Percentiles rank a stretch among this genome's conserved stretches.
phyloP scores from a whole-genome alignment of 2,329 filamentous ascomycete genomes.

The Talaromyces albobiverticillius region DNA sequence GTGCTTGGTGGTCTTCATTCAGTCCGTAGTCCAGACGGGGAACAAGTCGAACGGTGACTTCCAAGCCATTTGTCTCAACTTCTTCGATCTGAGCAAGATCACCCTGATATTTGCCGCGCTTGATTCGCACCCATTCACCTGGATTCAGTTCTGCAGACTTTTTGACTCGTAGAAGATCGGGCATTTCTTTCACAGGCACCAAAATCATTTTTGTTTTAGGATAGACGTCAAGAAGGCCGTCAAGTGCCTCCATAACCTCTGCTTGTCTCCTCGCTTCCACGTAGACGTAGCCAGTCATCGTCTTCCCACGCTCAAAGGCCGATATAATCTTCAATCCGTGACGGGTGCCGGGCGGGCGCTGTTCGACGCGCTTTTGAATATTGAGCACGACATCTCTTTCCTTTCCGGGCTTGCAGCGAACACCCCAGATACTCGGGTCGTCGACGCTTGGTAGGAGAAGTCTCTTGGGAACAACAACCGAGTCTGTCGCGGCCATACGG shows the following conservation, averaged over 20 bases:
- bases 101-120: constrained; percentile 75
- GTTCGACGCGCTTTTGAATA: constrained; percentile 84
- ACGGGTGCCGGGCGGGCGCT: constrained; percentile 68
- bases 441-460: constrained; percentile 88
- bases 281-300: constrained; percentile 94
- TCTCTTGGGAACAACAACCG: constrained; percentile 76
- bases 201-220: constrained; percentile 81
- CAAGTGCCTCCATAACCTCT: constrained; percentile 77
- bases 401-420: constrained; percentile 91
- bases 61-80: constrained; percentile 87
- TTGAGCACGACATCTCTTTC: constrained; percentile 86
- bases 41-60: constrained; percentile 82
- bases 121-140: constrained; percentile 88
- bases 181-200: constrained; percentile 96
- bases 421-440: constrained; percentile 93
- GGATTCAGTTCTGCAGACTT: constrained; percentile 82
- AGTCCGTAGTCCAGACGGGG: constrained; percentile 89
- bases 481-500: constrained; percentile 64
- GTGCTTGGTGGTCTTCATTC: constrained; percentile 69
- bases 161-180: constrained; percentile 84
- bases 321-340: constrained; percentile 81
- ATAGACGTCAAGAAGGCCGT: constrained; percentile 85
- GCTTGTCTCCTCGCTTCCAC: constrained; percentile 85
- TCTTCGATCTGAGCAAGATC: constrained; percentile 91
- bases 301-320: constrained; percentile 83